Evolutionary conservation across 257 asterid genomes (phyloP), one percentile per base, ranked within the genome.

Genomic region (Misopates orontium): DNA sequence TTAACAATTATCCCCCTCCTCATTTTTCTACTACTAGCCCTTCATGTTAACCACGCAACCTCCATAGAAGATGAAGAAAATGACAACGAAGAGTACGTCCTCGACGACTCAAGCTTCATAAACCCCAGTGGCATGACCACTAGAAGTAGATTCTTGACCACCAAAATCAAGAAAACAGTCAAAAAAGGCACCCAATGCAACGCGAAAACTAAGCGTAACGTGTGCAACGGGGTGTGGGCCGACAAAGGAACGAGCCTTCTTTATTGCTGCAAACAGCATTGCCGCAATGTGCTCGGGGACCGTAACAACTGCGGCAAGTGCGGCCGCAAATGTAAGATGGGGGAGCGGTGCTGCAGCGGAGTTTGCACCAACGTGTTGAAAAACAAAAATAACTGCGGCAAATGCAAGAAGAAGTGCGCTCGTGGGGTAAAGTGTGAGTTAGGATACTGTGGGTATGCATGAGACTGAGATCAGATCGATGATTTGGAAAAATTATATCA

Each of bases 381-480:
- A 58, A 66, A 76, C 24, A 12, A 16, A 24, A 16, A 22, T 0
- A 69, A 86, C 45, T 82, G 95, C 18, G 91, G 89, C 0, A 84
- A 84, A 36, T 84, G 95, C 45, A 39, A 51, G 19, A 69, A 16
- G 12, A 64, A 36, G 55, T 87, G 95, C 62, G 10, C 16, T 17
- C 15, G 11, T 20, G 85, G 87, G n/a, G 60, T 70, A 28, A 50
- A 18, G 51, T 80, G 91, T 60, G 82, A 71, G 24, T 51, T 24
- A 44, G 91, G 91, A 14, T 68, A 63, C 41, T 84, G 95, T 66
- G 88, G 86, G 21, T 86, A 84, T 57, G 88, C 90, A 64, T n/a
- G n/a, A n/a, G n/a, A n/a, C n/a, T 80, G 79, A 64, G 36, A 28
- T 28, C 2, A 28, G 6, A 28, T 28, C 36, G 6, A 28, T 28